Conservation (phyloP, 208 protist genomes). For the Leishmania aethiopica region DNA sequence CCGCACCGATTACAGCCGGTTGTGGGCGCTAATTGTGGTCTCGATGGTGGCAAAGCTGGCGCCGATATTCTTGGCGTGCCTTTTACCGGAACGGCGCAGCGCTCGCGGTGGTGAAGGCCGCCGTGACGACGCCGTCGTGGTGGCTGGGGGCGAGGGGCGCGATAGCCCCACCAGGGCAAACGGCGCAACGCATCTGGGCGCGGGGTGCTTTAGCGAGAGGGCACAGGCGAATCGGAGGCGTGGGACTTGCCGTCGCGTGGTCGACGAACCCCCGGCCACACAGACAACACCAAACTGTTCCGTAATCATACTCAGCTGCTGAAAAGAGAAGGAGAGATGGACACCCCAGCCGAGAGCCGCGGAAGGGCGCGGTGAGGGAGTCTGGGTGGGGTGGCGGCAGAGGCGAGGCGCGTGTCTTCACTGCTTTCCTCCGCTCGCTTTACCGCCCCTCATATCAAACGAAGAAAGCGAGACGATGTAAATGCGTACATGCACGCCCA, state of each 20-base stretch:
- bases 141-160: not conserved
- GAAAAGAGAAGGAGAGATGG: not conserved
- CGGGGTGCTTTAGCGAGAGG: not conserved
- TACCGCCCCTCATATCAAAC: not conserved
- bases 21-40: slow-evolving; percentile 36
- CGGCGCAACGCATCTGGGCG: not conserved
- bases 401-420: not conserved
- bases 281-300: not conserved
- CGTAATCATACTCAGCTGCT: not conserved
- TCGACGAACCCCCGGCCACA: not conserved
- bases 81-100: slow-evolving; percentile 33
- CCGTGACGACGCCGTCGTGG: not conserved
- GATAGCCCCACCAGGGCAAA: not conserved
- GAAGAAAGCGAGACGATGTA: not conserved
- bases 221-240: not conserved
- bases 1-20: slow-evolving; percentile 21
- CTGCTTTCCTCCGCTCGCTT: not conserved
- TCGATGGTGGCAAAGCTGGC: slow-evolving; percentile 43
- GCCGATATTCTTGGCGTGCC: slow-evolving; percentile 48
- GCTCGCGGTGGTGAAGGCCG: not conserved
- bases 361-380: not conserved
- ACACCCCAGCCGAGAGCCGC: not conserved
- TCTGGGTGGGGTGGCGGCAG: not conserved
- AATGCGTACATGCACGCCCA: not conserved
- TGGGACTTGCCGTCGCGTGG: not conserved